Conservation (phyloP, 2,329 filamentous ascomycete genomes). For the Cadophora luteo-olivacea region DNA sequence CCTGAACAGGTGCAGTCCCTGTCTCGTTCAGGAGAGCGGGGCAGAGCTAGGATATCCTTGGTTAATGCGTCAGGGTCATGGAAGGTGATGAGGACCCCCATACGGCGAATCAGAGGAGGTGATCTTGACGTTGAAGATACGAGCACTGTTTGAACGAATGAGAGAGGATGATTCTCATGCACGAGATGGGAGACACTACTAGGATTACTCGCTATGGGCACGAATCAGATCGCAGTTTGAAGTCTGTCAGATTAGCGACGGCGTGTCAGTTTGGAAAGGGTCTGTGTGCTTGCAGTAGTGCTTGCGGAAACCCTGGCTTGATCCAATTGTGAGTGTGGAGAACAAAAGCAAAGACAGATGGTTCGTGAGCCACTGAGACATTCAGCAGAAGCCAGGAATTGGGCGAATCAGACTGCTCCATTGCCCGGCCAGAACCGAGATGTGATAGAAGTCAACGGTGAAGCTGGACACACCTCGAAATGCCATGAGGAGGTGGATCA, state of each 20-base stretch:
- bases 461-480: conserved; percentile 17
- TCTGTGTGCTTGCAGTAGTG: conserved; percentile 38
- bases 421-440: conserved; percentile 16
- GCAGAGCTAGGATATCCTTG: conserved; percentile 11
- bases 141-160: conserved; percentile 9
- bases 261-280: conserved; percentile 30
- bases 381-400: neutral
- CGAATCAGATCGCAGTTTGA: conserved; percentile 8
- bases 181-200: conserved; percentile 17
- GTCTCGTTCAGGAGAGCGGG: conserved; percentile 16
- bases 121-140: neutral
- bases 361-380: conserved; percentile 26
- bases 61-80: conserved; percentile 5
- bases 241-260: conserved; percentile 38
- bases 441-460: conserved; percentile 20
- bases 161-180: conserved; percentile 19
- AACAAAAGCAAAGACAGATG: conserved; percentile 27
- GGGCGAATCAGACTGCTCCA: neutral
- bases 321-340: conserved; percentile 20
- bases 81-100: conserved; percentile 5
- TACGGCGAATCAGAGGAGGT: neutral
- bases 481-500: conserved; percentile 18
- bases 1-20: conserved; percentile 1
- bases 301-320: conserved; percentile 1
- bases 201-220: neutral